A percentile compares a stretch with the other conserved stretches of the same genome.
These are phyloP conservation scores for Yamadazyma sp. DNA, from an alignment of 1,139 yeast species.

Conservation along the genomic window DNA sequence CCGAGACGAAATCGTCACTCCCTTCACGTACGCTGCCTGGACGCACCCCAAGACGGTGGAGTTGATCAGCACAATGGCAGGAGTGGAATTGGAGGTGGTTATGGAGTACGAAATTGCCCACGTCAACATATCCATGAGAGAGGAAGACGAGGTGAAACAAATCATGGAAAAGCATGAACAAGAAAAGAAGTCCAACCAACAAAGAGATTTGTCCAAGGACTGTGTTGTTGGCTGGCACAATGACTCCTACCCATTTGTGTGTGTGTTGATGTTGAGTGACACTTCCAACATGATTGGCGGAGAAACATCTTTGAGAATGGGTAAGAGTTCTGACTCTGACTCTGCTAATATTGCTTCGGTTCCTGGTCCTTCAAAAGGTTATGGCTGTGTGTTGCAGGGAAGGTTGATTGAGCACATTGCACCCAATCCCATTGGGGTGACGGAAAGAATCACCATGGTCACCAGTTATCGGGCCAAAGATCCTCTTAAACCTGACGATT, in stretches of 20 bases:
- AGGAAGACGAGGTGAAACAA: conserved; percentile 25
- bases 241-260: conserved; percentile 62
- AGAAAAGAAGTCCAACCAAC: conserved; percentile 7
- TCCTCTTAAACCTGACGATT: conserved; percentile 25
- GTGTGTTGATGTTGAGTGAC: conserved; percentile 60
- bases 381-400: conserved; percentile 58
- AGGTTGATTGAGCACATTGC: conserved; percentile 55
- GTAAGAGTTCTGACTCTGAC: conserved; percentile 26
- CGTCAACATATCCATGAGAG: conserved; percentile 45
- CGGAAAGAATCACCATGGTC: conserved; percentile 56
- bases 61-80: conserved; percentile 52
- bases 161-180: conserved; percentile 11
- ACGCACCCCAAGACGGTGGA: conserved; percentile 53
- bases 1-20: conserved; percentile 27
- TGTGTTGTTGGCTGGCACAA: conserved; percentile 61
- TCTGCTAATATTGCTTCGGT: conserved; percentile 35
- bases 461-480: conserved; percentile 38
- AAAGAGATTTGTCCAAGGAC: conserved; percentile 26
- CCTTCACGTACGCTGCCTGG: conserved; percentile 56
- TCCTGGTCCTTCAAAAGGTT: conserved; percentile 53
- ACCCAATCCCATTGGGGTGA: conserved; percentile 50
- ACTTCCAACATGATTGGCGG: conserved; percentile 60
- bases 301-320: conserved; percentile 54
- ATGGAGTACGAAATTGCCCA: conserved; percentile 59
- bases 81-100: conserved; percentile 50